A percentile compares a stretch with the other conserved stretches of the same genome.
Evolutionary conservation across 73 alveolate genomes (phyloP).

Genomic region (Tetrahymena borealis): DNA sequence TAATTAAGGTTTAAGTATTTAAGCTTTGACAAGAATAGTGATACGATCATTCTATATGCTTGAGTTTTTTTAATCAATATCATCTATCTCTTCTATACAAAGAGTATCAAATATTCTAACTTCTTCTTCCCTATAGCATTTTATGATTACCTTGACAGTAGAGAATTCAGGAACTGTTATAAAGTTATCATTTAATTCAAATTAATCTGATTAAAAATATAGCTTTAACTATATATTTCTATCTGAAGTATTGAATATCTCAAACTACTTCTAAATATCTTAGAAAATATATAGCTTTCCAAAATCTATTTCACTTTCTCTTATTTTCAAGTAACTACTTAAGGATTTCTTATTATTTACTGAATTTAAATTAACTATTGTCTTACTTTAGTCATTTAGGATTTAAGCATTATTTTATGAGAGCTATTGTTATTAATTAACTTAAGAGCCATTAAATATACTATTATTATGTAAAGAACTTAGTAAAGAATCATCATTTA

Average conservation of each 20-base stretch:
- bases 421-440: not conserved
- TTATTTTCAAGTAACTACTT: not conserved
- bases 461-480: not conserved
- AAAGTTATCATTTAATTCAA: not conserved
- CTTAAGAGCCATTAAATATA: not conserved
- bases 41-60: not conserved
- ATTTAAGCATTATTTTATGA: not conserved
- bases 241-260: not conserved
- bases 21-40: not conserved
- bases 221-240: not conserved
- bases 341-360: too few species aligned
- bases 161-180: not conserved
- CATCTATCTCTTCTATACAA: not conserved
- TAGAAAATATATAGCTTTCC: not conserved
- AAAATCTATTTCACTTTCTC: not conserved
- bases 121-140: not conserved
- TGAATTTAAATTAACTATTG: too few species aligned
- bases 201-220: not conserved
- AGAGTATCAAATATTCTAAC: not conserved
- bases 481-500: not conserved
- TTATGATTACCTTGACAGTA: not conserved
- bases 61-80: not conserved
- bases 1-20: not conserved
- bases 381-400: too few species aligned
- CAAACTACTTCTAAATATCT: not conserved